Evolutionary conservation across 2,329 filamentous ascomycete genomes (phyloP).

Genomic region (Ophiostoma sp.): DNA sequence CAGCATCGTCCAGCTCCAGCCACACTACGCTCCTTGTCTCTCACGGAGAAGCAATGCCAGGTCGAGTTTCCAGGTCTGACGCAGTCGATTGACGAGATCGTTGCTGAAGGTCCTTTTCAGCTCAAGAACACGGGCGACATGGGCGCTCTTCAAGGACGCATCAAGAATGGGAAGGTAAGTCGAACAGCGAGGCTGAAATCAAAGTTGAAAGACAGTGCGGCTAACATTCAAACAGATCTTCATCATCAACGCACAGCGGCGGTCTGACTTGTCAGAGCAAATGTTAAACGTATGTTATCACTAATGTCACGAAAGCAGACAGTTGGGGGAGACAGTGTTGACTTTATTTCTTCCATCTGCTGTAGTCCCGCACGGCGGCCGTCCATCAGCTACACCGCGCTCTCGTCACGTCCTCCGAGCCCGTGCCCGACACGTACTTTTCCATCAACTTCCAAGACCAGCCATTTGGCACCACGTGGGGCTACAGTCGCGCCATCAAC

Average conservation of each 20-base stretch:
- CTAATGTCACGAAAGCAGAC: not conserved
- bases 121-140: constrained; percentile 41
- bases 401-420: constrained; percentile 49
- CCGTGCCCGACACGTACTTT: constrained; percentile 53
- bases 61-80: constrained; percentile 49
- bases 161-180: constrained; percentile 45
- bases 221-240: constrained; percentile 39
- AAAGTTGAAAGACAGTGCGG: not conserved
- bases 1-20: not conserved
- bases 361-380: constrained; percentile 50
- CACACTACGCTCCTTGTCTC: constrained; percentile 40
- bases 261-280: constrained; percentile 44
- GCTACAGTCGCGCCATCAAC: constrained; percentile 50
- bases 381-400: constrained; percentile 57
- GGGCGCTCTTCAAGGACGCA: constrained; percentile 46
- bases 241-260: constrained; percentile 46
- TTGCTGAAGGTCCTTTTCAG: constrained; percentile 47
- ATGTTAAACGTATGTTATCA: constrained; percentile 43
- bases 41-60: constrained; percentile 47
- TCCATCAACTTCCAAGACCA: constrained; percentile 54
- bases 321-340: not conserved
- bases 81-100: constrained; percentile 47
- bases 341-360: not conserved
- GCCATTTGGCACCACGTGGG: constrained; percentile 46
- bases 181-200: not conserved